A percentile compares a stretch with the other conserved stretches of the same genome.
Evolutionary conservation across 352 stramenopile species (phyloP).

Genomic region (Globisporangium mamillatum): DNA sequence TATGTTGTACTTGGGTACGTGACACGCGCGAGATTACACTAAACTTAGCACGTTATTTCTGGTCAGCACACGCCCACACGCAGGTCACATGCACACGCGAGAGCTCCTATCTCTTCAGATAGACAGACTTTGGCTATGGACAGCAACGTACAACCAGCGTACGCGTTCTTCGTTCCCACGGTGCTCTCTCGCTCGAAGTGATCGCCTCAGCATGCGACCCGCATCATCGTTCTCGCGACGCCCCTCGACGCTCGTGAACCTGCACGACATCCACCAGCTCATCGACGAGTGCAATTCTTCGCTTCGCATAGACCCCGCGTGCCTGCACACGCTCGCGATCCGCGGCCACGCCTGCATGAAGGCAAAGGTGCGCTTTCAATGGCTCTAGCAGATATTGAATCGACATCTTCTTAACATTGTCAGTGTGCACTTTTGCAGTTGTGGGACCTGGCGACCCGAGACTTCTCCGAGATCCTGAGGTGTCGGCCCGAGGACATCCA

Average conservation of each 20-base stretch:
- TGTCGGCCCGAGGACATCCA: conserved; percentile 54
- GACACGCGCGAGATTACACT: neutral
- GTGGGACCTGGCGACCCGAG: conserved; percentile 45
- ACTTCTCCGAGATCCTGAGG: conserved; percentile 57
- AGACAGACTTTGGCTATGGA: neutral
- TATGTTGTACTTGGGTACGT: no score
- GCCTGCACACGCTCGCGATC: conserved; percentile 58
- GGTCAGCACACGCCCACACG: neutral
- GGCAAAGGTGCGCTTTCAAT: conserved; percentile 31
- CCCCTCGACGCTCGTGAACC: conserved; percentile 22
- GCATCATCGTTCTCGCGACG: conserved; percentile 11
- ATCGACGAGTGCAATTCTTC: conserved; percentile 55
- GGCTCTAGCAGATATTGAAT: neutral
- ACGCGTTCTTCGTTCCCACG: neutral
- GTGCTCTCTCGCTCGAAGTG: neutral
- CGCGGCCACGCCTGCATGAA: conserved; percentile 72
- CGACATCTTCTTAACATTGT: neutral
- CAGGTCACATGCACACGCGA: neutral
- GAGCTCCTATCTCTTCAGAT: neutral
- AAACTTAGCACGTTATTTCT: conserved; percentile 5
- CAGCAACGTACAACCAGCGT: neutral
- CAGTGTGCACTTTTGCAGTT: conserved; percentile 14
- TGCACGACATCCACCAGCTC: conserved; percentile 49
- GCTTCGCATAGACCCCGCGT: conserved; percentile 38
- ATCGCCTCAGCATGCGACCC: neutral